phyloP scores from a whole-genome alignment of 805 yeast species.

The Hanseniaspora clermontiae region DNA sequence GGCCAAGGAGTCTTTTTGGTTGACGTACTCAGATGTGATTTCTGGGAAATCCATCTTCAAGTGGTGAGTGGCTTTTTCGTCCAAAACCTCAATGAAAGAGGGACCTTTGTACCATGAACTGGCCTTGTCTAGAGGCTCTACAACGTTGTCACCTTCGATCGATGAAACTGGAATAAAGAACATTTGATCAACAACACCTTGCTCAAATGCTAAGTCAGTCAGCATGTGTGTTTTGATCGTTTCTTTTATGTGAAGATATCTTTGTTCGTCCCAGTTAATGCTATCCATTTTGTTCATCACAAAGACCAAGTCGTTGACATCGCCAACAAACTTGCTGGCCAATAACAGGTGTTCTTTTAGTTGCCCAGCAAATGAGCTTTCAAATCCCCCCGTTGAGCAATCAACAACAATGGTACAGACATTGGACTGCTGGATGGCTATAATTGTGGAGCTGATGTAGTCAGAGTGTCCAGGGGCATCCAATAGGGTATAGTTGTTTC shows the following conservation, averaged over 20 bases:
- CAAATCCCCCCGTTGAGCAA: slow-evolving; percentile 97
- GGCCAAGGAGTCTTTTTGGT: slow-evolving; percentile 77
- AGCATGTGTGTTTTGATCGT: slow-evolving; percentile 60
- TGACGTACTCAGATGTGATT: slow-evolving; percentile 79
- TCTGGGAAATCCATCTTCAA: slow-evolving; percentile 65
- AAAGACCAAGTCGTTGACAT: slow-evolving; percentile 69
- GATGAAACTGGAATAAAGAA: slow-evolving; percentile 91
- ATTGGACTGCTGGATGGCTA: slow-evolving; percentile 99
- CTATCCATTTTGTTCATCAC: slow-evolving; percentile 98
- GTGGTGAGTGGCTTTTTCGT: slow-evolving; percentile 26
- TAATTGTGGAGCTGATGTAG: slow-evolving; percentile 96
- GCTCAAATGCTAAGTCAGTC: slow-evolving; percentile 42
- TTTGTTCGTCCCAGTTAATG: slow-evolving; percentile 80
- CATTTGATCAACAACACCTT: slow-evolving; percentile 58
- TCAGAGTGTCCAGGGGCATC: slow-evolving; percentile 99
- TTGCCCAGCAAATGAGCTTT: slow-evolving; percentile 98
- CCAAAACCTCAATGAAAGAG: slow-evolving; percentile 71
- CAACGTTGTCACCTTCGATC: slow-evolving; percentile 82
- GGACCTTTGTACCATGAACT: slow-evolving; percentile 85
- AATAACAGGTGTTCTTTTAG: slow-evolving; percentile 92
- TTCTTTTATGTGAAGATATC: slow-evolving; percentile 80
- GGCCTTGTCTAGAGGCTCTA: slow-evolving; percentile 42
- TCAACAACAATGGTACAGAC: slow-evolving; percentile 91
- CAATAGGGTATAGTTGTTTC: slow-evolving; percentile 82
- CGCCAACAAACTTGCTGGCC: slow-evolving; percentile 33